These are phyloP conservation scores for Fusarium musae DNA, from an alignment of 2,329 filamentous ascomycete species.

Conservation along the genomic window DNA sequence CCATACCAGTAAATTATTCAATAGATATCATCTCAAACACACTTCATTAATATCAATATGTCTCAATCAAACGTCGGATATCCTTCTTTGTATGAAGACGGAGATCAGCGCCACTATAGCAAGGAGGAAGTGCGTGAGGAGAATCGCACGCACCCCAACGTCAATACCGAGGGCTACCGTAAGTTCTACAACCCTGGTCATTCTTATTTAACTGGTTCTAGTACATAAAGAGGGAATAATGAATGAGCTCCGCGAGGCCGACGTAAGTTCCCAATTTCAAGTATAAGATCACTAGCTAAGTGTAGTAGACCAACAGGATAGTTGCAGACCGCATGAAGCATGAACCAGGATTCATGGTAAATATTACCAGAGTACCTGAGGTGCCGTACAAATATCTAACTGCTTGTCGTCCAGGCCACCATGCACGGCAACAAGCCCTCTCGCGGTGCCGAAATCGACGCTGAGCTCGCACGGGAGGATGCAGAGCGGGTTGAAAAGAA, in stretches of 20 bases:
- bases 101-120: conserved; percentile 28
- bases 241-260: conserved; percentile 19
- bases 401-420: background rate
- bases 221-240: conserved; percentile 26
- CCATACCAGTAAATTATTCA: background rate
- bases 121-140: conserved; percentile 1
- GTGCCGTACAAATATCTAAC: background rate
- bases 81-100: conserved; percentile 17
- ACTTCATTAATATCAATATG: background rate
- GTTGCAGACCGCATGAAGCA: conserved; percentile 27
- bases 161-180: conserved; percentile 28
- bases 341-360: conserved; percentile 24
- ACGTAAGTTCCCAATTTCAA: background rate
- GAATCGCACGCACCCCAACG: conserved; percentile 1
- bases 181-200: background rate
- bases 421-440: conserved; percentile 32
- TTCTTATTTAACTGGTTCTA: background rate
- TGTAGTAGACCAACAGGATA: background rate
- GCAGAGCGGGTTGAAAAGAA: conserved; percentile 19
- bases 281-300: background rate
- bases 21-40: background rate
- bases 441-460: conserved; percentile 18
- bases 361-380: background rate
- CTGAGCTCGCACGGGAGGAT: conserved; percentile 23
- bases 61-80: conserved; percentile 25